Evolutionary conservation across 1,284 basidiomycete genomes (phyloP).

Genomic region (Ceratobasidium sp.): DNA sequence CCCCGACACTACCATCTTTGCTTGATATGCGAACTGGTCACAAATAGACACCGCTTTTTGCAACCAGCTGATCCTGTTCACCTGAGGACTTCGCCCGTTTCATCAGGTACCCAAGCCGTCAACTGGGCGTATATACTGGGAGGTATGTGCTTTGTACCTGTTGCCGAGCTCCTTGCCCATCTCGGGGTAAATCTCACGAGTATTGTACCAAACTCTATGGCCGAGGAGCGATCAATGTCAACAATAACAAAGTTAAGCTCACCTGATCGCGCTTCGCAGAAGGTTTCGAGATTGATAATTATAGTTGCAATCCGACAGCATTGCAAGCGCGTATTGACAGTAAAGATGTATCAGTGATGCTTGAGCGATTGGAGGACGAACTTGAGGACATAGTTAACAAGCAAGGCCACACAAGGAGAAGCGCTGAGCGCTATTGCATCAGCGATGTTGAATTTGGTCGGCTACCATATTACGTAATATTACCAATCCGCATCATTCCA

Average conservation of each 20-base stretch:
- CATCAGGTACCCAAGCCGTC: background rate
- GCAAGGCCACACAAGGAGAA: too few species aligned
- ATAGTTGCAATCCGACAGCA: constrained; percentile 1
- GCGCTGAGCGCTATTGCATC: too few species aligned
- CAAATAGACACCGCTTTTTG: background rate
- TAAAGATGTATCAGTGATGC: too few species aligned
- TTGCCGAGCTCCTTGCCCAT: background rate
- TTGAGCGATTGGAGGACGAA: too few species aligned
- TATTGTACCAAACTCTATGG: background rate
- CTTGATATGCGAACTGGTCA: background rate
- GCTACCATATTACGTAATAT: too few species aligned
- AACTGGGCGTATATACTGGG: background rate
- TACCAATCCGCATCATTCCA: too few species aligned
- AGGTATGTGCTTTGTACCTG: background rate
- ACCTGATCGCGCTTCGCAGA: background rate
- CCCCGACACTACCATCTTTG: background rate
- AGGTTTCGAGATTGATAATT: background rate
- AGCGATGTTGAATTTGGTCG: too few species aligned
- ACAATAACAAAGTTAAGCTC: constrained; percentile 1
- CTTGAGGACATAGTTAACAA: too few species aligned
- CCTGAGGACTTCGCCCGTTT: background rate
- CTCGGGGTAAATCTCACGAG: background rate
- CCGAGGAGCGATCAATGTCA: constrained; percentile 7
- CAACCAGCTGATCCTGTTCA: background rate
- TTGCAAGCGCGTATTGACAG: constrained; percentile 1